phyloP scores from a whole-genome alignment of 2,329 filamentous ascomycete species.

The Fusarium sp. region DNA sequence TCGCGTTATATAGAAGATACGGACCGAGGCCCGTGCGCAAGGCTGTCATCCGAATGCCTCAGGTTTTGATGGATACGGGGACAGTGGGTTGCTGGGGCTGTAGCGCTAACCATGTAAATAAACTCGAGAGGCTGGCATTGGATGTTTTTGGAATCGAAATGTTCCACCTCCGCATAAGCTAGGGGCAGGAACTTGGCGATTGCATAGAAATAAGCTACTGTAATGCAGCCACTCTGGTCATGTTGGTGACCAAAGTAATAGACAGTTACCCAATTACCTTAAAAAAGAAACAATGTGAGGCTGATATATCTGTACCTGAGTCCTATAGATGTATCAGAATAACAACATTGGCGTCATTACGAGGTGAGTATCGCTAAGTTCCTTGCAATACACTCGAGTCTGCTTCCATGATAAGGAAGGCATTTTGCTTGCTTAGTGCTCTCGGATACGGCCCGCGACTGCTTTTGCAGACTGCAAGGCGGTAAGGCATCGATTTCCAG shows the following conservation, averaged over 20 bases:
- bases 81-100: neutral
- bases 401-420: slow-evolving; percentile 21
- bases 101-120: neutral
- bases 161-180: slow-evolving; percentile 12
- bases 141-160: neutral
- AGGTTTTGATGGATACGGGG: slow-evolving; percentile 54
- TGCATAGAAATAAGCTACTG: slow-evolving; percentile 12
- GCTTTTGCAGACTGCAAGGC: slow-evolving; percentile 29
- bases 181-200: slow-evolving; percentile 11
- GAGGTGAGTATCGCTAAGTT: slow-evolving; percentile 5
- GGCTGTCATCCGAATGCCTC: slow-evolving; percentile 63
- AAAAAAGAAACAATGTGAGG: neutral
- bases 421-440: slow-evolving; percentile 22
- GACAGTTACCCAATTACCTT: neutral
- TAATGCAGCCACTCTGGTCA: neutral
- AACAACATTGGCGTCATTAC: slow-evolving; percentile 2
- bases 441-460: slow-evolving; percentile 28
- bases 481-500: slow-evolving; percentile 43
- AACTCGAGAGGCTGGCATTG: slow-evolving; percentile 11
- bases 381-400: slow-evolving; percentile 2
- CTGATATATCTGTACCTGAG: neutral
- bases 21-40: neutral
- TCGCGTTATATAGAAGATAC: slow-evolving; percentile 50
- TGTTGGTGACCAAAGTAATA: neutral
- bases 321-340: neutral